Evolutionary conservation across 805 yeast species (phyloP).

Genomic region (Hemisphaericaspora nanyangensis): DNA sequence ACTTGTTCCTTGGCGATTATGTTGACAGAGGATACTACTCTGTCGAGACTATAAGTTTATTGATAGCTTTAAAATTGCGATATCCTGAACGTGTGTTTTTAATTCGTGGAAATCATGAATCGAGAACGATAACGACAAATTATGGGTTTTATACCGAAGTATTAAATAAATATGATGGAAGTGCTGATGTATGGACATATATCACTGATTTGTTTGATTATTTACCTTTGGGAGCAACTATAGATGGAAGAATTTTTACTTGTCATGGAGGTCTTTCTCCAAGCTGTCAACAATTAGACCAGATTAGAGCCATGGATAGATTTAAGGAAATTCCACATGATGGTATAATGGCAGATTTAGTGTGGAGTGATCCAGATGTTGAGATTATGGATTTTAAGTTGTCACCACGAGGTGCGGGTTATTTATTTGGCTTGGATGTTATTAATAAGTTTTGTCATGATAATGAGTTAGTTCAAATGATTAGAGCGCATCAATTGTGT

Average conservation of each 20-base stretch:
- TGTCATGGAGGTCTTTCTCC: slow-evolving; percentile 98
- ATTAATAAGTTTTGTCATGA: slow-evolving; percentile 80
- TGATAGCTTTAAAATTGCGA: slow-evolving; percentile 78
- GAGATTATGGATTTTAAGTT: slow-evolving; percentile 75
- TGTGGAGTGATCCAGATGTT: slow-evolving; percentile 97
- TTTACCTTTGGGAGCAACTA: slow-evolving; percentile 81
- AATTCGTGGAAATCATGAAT: slow-evolving; percentile 94
- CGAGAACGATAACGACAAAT: slow-evolving; percentile 93
- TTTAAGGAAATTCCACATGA: slow-evolving; percentile 97
- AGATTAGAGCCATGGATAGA: slow-evolving; percentile 83
- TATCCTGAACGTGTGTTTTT: slow-evolving; percentile 81
- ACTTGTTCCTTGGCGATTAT: slow-evolving; percentile 89
- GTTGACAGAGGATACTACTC: slow-evolving; percentile 95
- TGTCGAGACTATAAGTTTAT: slow-evolving; percentile 83
- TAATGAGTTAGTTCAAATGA: slow-evolving; percentile 74
- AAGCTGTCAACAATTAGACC: slow-evolving; percentile 89
- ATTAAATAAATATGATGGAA: slow-evolving; percentile 76
- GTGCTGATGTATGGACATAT: slow-evolving; percentile 73
- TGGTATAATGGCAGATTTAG: slow-evolving; percentile 98
- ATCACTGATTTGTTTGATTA: slow-evolving; percentile 94
- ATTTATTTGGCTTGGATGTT: slow-evolving; percentile 88
- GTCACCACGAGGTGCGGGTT: slow-evolving; percentile 97
- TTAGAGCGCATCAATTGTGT: slow-evolving; percentile 94
- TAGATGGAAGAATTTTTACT: slow-evolving; percentile 86
- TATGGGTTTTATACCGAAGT: slow-evolving; percentile 97